Evolutionary conservation across 164 flowering plant species (phyloP).

Genomic region (Litsea cubeba): DNA sequence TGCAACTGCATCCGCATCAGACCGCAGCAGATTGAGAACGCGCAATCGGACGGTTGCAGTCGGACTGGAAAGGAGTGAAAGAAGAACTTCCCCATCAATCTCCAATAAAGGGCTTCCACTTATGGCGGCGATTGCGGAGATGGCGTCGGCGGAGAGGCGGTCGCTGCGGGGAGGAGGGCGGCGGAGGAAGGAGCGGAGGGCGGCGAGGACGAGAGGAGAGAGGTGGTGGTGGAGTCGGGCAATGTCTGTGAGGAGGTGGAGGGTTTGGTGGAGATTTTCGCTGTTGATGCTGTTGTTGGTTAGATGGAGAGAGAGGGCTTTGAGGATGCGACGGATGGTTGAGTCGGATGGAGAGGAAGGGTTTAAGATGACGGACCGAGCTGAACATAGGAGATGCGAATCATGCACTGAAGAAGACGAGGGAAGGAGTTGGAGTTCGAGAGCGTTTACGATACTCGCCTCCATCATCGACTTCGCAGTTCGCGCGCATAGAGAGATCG

Average conservation of each 20-base stretch:
- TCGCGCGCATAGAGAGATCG: too few species aligned
- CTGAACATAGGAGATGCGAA: not conserved
- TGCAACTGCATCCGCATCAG: slow-evolving; percentile 5
- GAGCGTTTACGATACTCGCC: not conserved
- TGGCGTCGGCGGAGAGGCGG: slow-evolving; percentile 30
- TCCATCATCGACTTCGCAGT: not conserved
- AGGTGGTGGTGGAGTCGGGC: slow-evolving; percentile 26
- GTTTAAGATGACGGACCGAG: not conserved
- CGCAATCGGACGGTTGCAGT: slow-evolving; percentile 42
- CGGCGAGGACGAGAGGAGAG: slow-evolving; percentile 23
- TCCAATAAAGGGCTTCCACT: slow-evolving; percentile 13
- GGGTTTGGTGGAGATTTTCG: slow-evolving; percentile 21
- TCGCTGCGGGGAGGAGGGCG: slow-evolving; percentile 14
- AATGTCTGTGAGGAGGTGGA: slow-evolving; percentile 46
- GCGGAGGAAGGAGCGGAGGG: slow-evolving; percentile 12
- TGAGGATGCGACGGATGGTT: not conserved
- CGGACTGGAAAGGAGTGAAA: slow-evolving; percentile 27
- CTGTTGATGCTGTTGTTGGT: not conserved
- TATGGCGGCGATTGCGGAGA: slow-evolving; percentile 32
- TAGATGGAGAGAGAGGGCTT: not conserved
- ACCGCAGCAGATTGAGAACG: slow-evolving; percentile 25
- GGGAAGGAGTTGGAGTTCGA: not conserved
- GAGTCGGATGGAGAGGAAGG: not conserved
- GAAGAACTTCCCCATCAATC: slow-evolving; percentile 25
- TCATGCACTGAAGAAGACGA: not conserved